Base-by-base conservation (phyloP, 2,329 filamentous ascomycete species). In the Ceratocystis huliohia region DNA sequence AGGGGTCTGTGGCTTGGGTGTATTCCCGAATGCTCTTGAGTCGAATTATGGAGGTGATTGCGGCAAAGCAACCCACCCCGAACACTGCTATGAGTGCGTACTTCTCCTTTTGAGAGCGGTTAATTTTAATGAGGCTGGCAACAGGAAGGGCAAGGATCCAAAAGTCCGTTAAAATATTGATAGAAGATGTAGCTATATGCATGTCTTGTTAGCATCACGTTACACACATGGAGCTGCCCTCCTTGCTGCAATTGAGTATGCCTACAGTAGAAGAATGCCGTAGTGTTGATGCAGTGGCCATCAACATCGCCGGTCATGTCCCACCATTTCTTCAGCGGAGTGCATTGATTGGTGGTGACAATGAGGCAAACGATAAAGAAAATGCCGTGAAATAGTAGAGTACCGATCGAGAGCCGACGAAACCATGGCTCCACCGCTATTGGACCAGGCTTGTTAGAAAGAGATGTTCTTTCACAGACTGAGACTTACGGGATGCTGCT, bases 71-170 rank as follows among this genome's bases (percentile, higher is more conserved):
- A n/a, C 75, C 76, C 7, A 74, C 73, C 1, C 77, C 77, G 62
- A 80, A 80, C 50, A 81, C 73, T 20, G 74, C 64, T 48, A 75
- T 73, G 46, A 86, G 75, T 0, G 80, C 81, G 15, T 81, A 71
- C 65, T 82, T 82, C 66, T 82, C 80, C 2, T 74, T 74, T 3
- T 71, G 72, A 0, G 80, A 78, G 5, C 82, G 80, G 66, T 80
- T 75, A 2, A 83, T 75, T 1, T 74, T 74, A 0, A 76, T 72
- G 0, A 82, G 73, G 1, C 79, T 76, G 0, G 73, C 74, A 45
- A 81, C 72, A 1, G 80, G 80, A 1, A 82, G 72, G 0, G 73
- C 63, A 5, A 81, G 73, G 48, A 81, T 77, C 70, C 76, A 77
- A 44, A 78, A 67, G 66, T 82, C 80, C 2, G 80, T 76, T 5